Evolutionary conservation across 768 basidiomycete species (phyloP), one percentile per base, ranked within the genome.

Genomic region (Candolleomyces aberdarensis): DNA sequence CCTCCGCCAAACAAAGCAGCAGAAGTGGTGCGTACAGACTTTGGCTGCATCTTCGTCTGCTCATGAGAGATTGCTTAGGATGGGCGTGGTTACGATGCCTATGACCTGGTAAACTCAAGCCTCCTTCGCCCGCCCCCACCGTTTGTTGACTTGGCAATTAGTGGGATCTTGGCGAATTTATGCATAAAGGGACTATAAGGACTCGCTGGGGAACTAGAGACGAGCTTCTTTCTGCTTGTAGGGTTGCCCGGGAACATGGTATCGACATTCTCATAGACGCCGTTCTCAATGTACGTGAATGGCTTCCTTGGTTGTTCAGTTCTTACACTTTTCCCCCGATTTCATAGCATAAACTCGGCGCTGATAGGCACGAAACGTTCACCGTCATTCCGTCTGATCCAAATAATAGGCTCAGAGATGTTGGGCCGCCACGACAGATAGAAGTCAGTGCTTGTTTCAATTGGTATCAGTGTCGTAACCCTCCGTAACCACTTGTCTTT

Each of bases 171-270:
- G 92, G 92, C 40, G 92, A 94, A 74, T 94, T 94, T 63, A 64
- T 88, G 55, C 92, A 91, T 71, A 92, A 88, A 67, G 89, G 88
- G 15, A 73, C 82, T 15, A 69, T 85, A 36, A 71, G 77, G 15
- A 96, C 95, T 1, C 82, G 93, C 61, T 98, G 94, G 94, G 95
- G 95, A 22, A 88, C 89, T 13, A 89, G 86, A 65, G 85, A 91
- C 31, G 89, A 96, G 62, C 82, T 95, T 29, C 68, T 94, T 1
- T 67, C 76, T 11, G 91, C 92, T 22, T 89, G 89, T 67, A 75
- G 80, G 61, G 73, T 75, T n/a, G 94, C 94, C 2, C 82, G 80
- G 65, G 75, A 81, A 62, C 81, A 85, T 64, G 86, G 87, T 5
- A 82, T 98, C 17, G 86, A 89, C 63, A 81, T 94, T 41, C 74